A percentile compares a stretch with the other conserved stretches of the same genome.
phyloP scores from a whole-genome alignment of 148 eudicot species.

The Amaranthus hypochondriacus region DNA sequence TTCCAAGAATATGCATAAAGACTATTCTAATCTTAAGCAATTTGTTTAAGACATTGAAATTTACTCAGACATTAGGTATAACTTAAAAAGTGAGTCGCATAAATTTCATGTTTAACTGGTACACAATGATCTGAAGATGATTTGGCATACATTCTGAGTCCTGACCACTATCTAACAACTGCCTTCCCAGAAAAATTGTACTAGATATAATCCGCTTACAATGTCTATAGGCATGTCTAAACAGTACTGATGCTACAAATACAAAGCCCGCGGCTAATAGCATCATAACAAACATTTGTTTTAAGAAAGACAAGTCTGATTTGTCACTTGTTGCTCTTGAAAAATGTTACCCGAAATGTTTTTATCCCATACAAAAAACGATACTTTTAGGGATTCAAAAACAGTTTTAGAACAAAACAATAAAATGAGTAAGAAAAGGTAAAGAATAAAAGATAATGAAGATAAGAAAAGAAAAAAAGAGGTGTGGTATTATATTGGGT shows the following conservation, averaged over 20 bases:
- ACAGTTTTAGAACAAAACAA: too few relatives aligned
- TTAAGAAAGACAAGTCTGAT: not conserved
- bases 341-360: too few relatives aligned
- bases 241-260: not conserved
- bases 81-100: not conserved
- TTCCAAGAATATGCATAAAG: not conserved
- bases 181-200: not conserved
- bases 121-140: not conserved
- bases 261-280: not conserved
- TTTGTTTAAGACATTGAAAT: not conserved
- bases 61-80: not conserved
- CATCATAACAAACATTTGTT: not conserved
- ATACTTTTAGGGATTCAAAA: too few relatives aligned
- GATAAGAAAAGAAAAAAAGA: too few relatives aligned
- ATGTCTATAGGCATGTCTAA: constrained; percentile 1
- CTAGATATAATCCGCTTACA: not conserved
- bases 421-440: too few relatives aligned
- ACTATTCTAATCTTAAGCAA: not conserved
- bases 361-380: too few relatives aligned
- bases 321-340: too few relatives aligned
- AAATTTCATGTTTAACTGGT: not conserved
- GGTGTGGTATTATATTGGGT: too few relatives aligned
- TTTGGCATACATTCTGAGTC: not conserved
- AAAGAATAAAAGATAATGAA: too few relatives aligned
- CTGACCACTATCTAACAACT: not conserved